These are phyloP conservation scores for Crithidia mellificae DNA, from an alignment of 208 protist genomes.

Conservation along the genomic window DNA sequence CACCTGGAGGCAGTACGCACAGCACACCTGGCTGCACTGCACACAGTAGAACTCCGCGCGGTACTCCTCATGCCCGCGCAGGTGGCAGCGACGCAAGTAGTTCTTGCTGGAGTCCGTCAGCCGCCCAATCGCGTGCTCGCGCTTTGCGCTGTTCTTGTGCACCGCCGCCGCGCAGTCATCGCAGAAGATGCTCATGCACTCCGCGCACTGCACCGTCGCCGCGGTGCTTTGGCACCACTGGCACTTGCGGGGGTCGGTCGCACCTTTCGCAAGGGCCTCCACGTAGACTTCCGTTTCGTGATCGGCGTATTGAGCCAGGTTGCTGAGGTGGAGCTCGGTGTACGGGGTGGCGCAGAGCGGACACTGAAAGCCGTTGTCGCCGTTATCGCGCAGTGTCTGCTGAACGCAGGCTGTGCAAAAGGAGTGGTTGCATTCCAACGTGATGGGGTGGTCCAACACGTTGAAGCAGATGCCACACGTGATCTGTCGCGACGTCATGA, in stretches of 20 bases:
- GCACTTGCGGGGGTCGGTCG: conserved; percentile 42
- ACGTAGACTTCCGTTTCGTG: conserved; percentile 51
- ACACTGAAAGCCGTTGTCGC: conserved; percentile 51
- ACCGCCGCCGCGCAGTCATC: conserved; percentile 66
- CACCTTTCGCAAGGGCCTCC: conserved; percentile 36
- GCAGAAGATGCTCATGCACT: conserved; percentile 76
- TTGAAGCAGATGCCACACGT: conserved; percentile 84
- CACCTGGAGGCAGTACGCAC: conserved; percentile 86
- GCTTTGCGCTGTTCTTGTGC: conserved; percentile 77
- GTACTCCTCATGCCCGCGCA: conserved; percentile 78
- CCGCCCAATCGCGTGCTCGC: conserved; percentile 45
- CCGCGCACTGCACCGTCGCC: conserved; percentile 63
- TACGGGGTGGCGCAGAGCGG: conserved; percentile 54
- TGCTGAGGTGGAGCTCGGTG: conserved; percentile 30
- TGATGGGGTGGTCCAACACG: conserved; percentile 52
- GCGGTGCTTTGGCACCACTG: conserved; percentile 76
- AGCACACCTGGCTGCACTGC: conserved; percentile 74
- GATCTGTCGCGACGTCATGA: conserved; percentile 34
- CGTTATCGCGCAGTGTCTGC: conserved; percentile 34
- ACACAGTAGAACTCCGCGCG: conserved; percentile 80
- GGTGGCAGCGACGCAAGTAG: conserved; percentile 49
- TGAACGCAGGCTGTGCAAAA: conserved; percentile 67
- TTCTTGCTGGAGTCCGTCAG: conserved; percentile 40
- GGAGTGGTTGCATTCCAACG: conserved; percentile 59
- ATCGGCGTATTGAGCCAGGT: conserved; percentile 46